These are phyloP conservation scores for Fraxinus ornus DNA, from an alignment of 305 asterid genomes.

Conservation along the genomic window DNA sequence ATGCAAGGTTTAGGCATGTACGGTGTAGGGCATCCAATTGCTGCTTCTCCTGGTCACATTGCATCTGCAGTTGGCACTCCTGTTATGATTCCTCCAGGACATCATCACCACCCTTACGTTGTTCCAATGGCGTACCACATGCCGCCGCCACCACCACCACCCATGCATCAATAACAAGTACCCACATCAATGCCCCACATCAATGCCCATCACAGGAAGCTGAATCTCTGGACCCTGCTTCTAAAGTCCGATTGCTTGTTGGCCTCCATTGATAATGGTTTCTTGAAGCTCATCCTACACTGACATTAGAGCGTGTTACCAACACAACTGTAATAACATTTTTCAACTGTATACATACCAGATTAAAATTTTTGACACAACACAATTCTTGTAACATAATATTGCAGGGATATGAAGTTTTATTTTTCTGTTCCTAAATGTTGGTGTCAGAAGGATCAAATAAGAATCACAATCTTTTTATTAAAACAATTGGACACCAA, in stretches of 20 bases:
- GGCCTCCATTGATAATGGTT: background rate
- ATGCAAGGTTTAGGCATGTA: conserved; percentile 66
- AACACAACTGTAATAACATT: conserved; percentile 28
- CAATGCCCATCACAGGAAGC: conserved; percentile 12
- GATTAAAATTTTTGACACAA: background rate
- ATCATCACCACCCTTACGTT: conserved; percentile 59
- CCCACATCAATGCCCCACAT: background rate
- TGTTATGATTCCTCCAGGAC: conserved; percentile 68
- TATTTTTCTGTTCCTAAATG: background rate
- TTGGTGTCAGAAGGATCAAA: background rate
- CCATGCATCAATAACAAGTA: conserved; percentile 48
- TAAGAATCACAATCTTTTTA: background rate
- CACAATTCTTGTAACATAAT: background rate
- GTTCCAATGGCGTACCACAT: conserved; percentile 66
- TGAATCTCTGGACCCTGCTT: conserved; percentile 23
- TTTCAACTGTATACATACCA: conserved; percentile 33
- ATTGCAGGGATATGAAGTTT: background rate
- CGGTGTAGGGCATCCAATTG: conserved; percentile 74
- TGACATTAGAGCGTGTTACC: conserved; percentile 28
- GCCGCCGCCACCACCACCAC: conserved; percentile 34
- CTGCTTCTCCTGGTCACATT: conserved; percentile 60
- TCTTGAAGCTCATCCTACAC: conserved; percentile 15
- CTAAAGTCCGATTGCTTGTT: conserved; percentile 24
- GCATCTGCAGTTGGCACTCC: conserved; percentile 87
- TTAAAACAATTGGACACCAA: background rate